These are phyloP conservation scores for Salvia miltiorrhiza DNA, from an alignment of 257 asterid species.

Conservation along the genomic window DNA sequence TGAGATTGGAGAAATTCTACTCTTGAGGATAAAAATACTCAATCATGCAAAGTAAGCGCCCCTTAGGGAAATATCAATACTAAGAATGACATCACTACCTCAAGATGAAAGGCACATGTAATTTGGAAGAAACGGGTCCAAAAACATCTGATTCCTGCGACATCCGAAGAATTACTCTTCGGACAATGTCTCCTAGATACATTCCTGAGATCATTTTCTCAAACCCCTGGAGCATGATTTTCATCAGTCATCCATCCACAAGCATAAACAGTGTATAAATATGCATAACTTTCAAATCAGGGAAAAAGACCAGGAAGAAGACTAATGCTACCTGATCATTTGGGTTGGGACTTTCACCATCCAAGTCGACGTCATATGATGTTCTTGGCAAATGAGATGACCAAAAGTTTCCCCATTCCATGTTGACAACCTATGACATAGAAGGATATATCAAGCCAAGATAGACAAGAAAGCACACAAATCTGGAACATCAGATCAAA, in stretches of 20 bases:
- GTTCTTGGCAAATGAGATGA: slow-evolving; percentile 92
- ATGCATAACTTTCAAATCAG: not conserved
- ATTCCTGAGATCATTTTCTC: slow-evolving; percentile 96
- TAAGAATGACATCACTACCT: slow-evolving; percentile 40
- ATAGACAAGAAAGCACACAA: not conserved
- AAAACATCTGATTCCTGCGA: slow-evolving; percentile 61
- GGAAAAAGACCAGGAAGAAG: not conserved
- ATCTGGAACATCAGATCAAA: not conserved
- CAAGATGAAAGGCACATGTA: slow-evolving; percentile 60
- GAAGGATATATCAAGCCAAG: not conserved
- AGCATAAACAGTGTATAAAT: slow-evolving; percentile 1
- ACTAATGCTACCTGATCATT: slow-evolving; percentile 58
- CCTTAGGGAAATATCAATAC: not conserved
- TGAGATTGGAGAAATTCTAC: no score
- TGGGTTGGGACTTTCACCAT: slow-evolving; percentile 79
- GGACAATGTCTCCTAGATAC: slow-evolving; percentile 89
- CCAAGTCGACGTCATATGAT: slow-evolving; percentile 65
- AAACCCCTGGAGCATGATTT: slow-evolving; percentile 52
- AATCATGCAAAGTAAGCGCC: no score
- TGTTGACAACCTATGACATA: slow-evolving; percentile 65
- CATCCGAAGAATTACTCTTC: slow-evolving; percentile 79
- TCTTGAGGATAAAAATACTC: no score
- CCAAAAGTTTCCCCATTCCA: slow-evolving; percentile 98
- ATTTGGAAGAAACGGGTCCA: slow-evolving; percentile 57
- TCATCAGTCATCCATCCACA: slow-evolving; percentile 13